Evolutionary conservation across 1,284 basidiomycete genomes (phyloP).

Genomic region (Grifola frondosa): DNA sequence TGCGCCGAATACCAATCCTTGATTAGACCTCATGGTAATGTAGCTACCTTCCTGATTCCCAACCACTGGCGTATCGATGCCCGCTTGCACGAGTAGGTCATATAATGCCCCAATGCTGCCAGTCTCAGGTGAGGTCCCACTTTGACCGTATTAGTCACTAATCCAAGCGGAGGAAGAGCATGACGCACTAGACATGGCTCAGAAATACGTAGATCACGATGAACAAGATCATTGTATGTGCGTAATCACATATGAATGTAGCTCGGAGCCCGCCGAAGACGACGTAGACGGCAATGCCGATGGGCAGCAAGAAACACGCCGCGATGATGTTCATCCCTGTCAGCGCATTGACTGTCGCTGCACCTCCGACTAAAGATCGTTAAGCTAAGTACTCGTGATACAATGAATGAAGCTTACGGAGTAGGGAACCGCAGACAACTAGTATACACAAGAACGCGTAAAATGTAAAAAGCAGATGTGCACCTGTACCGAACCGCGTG

Average conservation of each 20-base stretch:
- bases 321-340: conserved; percentile 85
- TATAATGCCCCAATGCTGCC: conserved; percentile 61
- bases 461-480: conserved; percentile 78
- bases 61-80: conserved; percentile 47
- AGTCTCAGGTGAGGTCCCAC: conserved; percentile 59
- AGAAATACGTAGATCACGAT: conserved; percentile 50
- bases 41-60: conserved; percentile 74
- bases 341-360: conserved; percentile 75
- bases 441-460: conserved; percentile 78
- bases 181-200: conserved; percentile 39
- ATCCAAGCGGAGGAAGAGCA: neutral
- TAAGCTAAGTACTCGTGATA: conserved; percentile 25
- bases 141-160: conserved; percentile 29
- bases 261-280: conserved; percentile 53
- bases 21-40: conserved; percentile 62
- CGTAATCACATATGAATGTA: conserved; percentile 55
- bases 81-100: conserved; percentile 53
- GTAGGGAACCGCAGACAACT: conserved; percentile 63
- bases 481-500: conserved; percentile 71
- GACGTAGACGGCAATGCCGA: conserved; percentile 45
- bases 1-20: conserved; percentile 55
- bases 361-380: conserved; percentile 54
- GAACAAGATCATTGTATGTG: conserved; percentile 46
- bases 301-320: conserved; percentile 75
- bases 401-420: conserved; percentile 42